A percentile compares a stretch with the other conserved stretches of the same genome.
These are phyloP conservation scores for Colletotrichum magnum DNA, from an alignment of 2,329 filamentous ascomycete species.

Conservation along the genomic window DNA sequence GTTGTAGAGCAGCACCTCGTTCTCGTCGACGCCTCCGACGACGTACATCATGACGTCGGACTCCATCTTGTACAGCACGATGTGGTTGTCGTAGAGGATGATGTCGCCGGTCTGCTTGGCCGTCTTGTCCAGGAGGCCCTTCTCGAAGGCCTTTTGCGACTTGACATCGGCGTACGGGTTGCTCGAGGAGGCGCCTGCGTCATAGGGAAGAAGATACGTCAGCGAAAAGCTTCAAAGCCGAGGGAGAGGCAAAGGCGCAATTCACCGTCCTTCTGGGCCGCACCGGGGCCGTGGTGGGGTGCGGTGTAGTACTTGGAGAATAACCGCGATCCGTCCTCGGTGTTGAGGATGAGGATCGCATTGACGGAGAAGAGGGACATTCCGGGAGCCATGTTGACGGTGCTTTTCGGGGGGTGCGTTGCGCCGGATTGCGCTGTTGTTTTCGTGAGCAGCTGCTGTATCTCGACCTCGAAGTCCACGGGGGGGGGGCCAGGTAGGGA, in stretches of 20 bases:
- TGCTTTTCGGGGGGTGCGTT: constrained; percentile 19
- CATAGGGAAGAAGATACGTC: background rate
- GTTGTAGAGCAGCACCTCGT: constrained; percentile 96
- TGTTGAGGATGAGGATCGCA: constrained; percentile 83
- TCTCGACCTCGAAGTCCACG: constrained; percentile 36
- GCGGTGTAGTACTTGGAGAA: constrained; percentile 85
- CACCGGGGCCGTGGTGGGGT: constrained; percentile 61
- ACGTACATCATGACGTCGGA: constrained; percentile 97
- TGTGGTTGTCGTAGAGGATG: constrained; percentile 95
- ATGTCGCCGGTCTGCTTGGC: constrained; percentile 96
- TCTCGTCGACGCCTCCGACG: constrained; percentile 92
- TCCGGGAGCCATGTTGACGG: constrained; percentile 75
- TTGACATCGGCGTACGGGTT: constrained; percentile 91
- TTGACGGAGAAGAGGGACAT: constrained; percentile 84
- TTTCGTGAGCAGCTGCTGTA: constrained; percentile 21
- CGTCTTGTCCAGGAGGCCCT: constrained; percentile 95
- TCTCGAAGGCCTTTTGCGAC: constrained; percentile 96
- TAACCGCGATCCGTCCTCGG: constrained; percentile 91
- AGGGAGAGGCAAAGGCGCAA: constrained; percentile 38
- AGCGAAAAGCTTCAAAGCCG: constrained; percentile 16
- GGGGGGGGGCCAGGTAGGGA: constrained; percentile 31
- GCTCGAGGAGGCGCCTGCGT: constrained; percentile 51
- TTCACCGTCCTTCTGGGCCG: constrained; percentile 44
- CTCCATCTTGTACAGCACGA: constrained; percentile 98
- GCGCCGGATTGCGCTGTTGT: constrained; percentile 35